Percentiles rank a stretch among this genome's conserved stretches.
These are phyloP conservation scores for Colletotrichum sp. DNA, from an alignment of 2,329 filamentous ascomycete genomes.

Conservation along the genomic window DNA sequence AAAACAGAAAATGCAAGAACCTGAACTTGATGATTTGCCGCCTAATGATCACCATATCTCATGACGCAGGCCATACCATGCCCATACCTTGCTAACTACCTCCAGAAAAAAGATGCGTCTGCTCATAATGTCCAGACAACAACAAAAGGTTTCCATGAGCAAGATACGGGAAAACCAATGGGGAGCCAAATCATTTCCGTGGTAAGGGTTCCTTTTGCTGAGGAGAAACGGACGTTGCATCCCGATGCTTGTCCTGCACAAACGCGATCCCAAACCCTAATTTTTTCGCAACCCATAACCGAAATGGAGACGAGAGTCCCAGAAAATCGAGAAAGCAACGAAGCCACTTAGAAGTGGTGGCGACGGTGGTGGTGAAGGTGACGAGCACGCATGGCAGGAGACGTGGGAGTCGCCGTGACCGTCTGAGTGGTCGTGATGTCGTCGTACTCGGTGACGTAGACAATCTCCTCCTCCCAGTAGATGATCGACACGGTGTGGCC, in stretches of 20 bases:
- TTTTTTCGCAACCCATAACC: constrained; percentile 1
- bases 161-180: constrained; percentile 19
- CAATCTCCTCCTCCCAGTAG: constrained; percentile 59
- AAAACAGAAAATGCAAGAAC: neutral
- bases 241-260: constrained; percentile 10
- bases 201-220: neutral
- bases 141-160: constrained; percentile 9
- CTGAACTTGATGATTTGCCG: constrained; percentile 16
- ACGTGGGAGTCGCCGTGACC: constrained; percentile 33
- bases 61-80: constrained; percentile 14
- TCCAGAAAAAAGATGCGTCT: constrained; percentile 15
- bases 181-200: constrained; percentile 17
- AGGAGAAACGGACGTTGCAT: constrained; percentile 8
- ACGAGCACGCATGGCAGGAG: constrained; percentile 22
- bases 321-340: neutral
- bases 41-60: constrained; percentile 19
- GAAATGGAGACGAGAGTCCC: neutral
- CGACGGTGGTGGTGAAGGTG: constrained; percentile 48
- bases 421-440: constrained; percentile 47
- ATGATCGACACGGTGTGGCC: constrained; percentile 60
- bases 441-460: constrained; percentile 55
- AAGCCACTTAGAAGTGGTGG: constrained; percentile 17
- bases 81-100: constrained; percentile 18
- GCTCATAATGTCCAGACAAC: constrained; percentile 19
- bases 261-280: neutral